Evolutionary conservation across 441 rosid species (phyloP).

Genomic region (Corymbia citriodora): DNA sequence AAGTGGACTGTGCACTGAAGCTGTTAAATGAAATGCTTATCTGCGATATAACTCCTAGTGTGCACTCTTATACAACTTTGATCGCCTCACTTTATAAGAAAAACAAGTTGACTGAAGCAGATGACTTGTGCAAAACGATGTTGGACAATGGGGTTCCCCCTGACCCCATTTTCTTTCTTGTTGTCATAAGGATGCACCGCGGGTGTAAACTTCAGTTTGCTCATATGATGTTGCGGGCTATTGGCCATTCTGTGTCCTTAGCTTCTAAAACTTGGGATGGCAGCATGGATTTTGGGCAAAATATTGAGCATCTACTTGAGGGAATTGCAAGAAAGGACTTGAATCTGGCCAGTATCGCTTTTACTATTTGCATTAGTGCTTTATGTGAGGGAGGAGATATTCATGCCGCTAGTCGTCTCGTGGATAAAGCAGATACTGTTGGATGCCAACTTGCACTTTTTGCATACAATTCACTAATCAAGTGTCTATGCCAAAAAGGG

Average conservation of each 20-base stretch:
- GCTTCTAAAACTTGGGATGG: constrained; percentile 11
- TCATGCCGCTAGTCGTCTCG: constrained; percentile 25
- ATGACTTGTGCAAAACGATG: constrained; percentile 39
- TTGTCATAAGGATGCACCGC: constrained; percentile 41
- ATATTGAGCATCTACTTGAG: constrained; percentile 38
- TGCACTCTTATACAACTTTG: constrained; percentile 51
- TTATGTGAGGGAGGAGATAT: constrained; percentile 34
- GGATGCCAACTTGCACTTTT: constrained; percentile 46
- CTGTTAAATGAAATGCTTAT: constrained; percentile 29
- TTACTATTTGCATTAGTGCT: constrained; percentile 44
- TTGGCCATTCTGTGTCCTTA: constrained; percentile 20
- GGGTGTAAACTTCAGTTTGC: constrained; percentile 46
- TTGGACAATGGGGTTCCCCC: constrained; percentile 43
- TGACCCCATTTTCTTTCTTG: constrained; percentile 51
- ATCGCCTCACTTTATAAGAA: constrained; percentile 30
- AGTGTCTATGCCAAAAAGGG: constrained; percentile 35
- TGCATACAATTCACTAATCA: constrained; percentile 51
- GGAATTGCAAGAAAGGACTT: constrained; percentile 29
- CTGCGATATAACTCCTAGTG: constrained; percentile 24
- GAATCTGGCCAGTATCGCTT: constrained; percentile 39
- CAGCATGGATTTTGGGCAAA: constrained; percentile 16
- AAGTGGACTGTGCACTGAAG: constrained; percentile 37
- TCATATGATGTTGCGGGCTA: constrained; percentile 33
- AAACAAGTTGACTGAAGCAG: constrained; percentile 31
- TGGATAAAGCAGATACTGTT: constrained; percentile 28